A percentile compares a stretch with the other conserved stretches of the same genome.
Evolutionary conservation across 208 protist genomes (phyloP).

Genomic region (Trypanosomatidae sp.): DNA sequence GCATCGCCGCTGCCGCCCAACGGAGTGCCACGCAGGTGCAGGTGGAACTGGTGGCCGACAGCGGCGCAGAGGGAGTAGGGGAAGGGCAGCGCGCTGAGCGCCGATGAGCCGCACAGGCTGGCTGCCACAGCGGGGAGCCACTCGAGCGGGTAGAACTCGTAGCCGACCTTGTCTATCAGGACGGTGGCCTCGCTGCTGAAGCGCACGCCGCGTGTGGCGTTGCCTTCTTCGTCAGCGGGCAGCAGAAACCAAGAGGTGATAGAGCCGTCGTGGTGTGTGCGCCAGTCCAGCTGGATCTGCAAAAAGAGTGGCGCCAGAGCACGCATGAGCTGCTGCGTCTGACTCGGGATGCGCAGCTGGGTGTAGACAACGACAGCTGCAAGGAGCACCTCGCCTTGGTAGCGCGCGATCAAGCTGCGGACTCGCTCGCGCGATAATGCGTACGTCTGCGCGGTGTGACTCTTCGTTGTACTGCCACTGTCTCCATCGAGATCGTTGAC

Average conservation of each 20-base stretch:
- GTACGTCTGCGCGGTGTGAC: constrained; percentile 2
- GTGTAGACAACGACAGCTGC: constrained; percentile 71
- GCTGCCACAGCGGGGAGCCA: constrained; percentile 51
- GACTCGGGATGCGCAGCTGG: constrained; percentile 64
- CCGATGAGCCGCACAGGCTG: background rate
- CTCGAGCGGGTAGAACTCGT: constrained; percentile 83
- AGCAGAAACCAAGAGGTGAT: constrained; percentile 20
- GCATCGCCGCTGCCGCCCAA: constrained; percentile 28
- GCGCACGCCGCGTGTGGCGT: constrained; percentile 3
- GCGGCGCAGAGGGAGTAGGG: constrained; percentile 74
- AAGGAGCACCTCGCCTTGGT: constrained; percentile 70
- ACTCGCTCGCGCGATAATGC: constrained; percentile 39
- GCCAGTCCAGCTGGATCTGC: constrained; percentile 17
- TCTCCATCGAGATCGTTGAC: constrained; percentile 6
- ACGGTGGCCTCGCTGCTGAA: constrained; percentile 57
- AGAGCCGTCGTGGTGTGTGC: constrained; percentile 17
- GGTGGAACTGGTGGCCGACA: constrained; percentile 67
- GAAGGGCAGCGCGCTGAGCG: too few relatives aligned
- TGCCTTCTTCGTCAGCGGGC: background rate
- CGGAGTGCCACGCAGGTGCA: constrained; percentile 37
- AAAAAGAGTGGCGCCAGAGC: constrained; percentile 58
- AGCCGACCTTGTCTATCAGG: constrained; percentile 71
- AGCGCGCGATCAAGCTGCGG: constrained; percentile 44
- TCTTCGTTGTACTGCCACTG: background rate
- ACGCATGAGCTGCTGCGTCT: constrained; percentile 70